Conservation (phyloP, 1,284 basidiomycete species). For the Cystobasidium pallidum region DNA sequence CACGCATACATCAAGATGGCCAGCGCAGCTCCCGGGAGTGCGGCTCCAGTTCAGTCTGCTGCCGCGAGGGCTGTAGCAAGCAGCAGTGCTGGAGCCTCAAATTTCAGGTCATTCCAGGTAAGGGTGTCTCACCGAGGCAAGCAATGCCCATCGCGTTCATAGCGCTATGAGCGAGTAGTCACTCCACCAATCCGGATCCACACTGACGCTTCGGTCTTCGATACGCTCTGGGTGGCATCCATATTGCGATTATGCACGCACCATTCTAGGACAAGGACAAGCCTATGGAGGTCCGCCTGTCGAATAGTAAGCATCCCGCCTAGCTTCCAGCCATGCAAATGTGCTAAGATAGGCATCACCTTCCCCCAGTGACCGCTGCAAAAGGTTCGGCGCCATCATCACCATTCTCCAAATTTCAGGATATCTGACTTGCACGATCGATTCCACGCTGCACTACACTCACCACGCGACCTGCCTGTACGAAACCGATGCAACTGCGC, state of each 20-base stretch:
- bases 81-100: constrained; percentile 27
- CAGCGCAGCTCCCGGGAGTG: constrained; percentile 12
- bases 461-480: background rate
- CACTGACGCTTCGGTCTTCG: background rate
- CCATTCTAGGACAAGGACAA: constrained; percentile 66
- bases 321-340: background rate
- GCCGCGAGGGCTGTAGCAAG: constrained; percentile 34
- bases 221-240: background rate
- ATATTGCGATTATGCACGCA: constrained; percentile 21
- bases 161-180: background rate
- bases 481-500: background rate
- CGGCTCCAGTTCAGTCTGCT: constrained; percentile 20
- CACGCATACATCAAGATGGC: constrained; percentile 2
- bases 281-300: constrained; percentile 88
- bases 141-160: background rate
- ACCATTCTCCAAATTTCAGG: constrained; percentile 4
- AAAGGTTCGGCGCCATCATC: constrained; percentile 68
- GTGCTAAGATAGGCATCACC: background rate
- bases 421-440: background rate
- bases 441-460: background rate
- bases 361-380: constrained; percentile 72
- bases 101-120: constrained; percentile 45
- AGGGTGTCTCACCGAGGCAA: background rate
- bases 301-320: constrained; percentile 63
- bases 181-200: background rate